Percentiles rank a stretch among this genome's conserved stretches.
phyloP scores from a whole-genome alignment of 495 filamentous ascomycete genomes.

The Xylaria scruposa region DNA sequence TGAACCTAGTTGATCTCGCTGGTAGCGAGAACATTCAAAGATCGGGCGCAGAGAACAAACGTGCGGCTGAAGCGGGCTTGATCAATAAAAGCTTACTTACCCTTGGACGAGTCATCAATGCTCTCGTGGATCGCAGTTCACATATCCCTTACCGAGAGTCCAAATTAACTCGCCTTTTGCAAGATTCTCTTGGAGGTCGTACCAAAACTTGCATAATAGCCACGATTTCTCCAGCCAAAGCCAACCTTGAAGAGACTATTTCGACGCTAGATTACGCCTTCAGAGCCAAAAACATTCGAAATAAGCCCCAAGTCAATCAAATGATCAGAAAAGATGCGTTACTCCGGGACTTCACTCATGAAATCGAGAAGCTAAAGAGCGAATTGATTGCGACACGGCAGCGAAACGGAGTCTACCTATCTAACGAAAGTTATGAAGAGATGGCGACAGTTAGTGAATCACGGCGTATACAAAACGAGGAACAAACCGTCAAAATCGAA shows the following conservation, averaged over 20 bases:
- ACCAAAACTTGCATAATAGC: constrained; percentile 99
- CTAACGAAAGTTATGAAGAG: constrained; percentile 82
- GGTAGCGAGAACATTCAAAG: constrained; percentile 97
- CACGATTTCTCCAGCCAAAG: constrained; percentile 91
- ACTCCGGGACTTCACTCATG: constrained; percentile 85
- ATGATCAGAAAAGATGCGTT: constrained; percentile 90
- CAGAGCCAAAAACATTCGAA: constrained; percentile 96
- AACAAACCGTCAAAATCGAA: constrained; percentile 90
- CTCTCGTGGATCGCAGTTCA: constrained; percentile 84
- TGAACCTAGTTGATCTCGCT: constrained; percentile 95
- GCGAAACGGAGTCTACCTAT: constrained; percentile 92
- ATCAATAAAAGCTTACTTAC: constrained; percentile 98
- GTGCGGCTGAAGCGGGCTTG: constrained; percentile 90
- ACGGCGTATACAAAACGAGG: constrained; percentile 87
- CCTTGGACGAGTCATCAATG: constrained; percentile 95
- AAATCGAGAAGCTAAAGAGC: constrained; percentile 92
- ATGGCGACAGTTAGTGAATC: constrained; percentile 91
- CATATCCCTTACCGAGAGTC: constrained; percentile 98
- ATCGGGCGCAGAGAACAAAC: constrained; percentile 96
- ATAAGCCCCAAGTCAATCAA: constrained; percentile 95
- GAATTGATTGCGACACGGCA: constrained; percentile 93
- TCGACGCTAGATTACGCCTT: constrained; percentile 98
- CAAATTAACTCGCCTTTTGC: constrained; percentile 90
- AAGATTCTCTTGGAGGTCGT: constrained; percentile 93
- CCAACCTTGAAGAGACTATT: constrained; percentile 96